Evolutionary conservation across 164 flowering plant genomes (phyloP).

Genomic region (Kalanchoe fedtschenkoi): DNA sequence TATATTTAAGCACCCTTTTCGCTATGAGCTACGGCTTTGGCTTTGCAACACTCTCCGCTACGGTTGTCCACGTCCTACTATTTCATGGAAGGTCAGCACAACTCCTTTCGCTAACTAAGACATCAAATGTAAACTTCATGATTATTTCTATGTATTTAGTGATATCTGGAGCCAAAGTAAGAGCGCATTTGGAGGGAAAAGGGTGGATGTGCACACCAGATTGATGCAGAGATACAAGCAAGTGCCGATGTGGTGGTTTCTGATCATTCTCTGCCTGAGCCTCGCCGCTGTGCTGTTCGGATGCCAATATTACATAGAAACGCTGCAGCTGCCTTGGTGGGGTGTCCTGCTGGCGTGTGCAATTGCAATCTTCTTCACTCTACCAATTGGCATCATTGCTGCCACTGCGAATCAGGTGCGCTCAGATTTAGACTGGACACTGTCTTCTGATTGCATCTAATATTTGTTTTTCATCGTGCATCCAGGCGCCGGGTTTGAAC

Average conservation of each 20-base stretch:
- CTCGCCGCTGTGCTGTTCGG: conserved; percentile 3
- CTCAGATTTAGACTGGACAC: neutral
- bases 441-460: neutral
- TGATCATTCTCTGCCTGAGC: neutral
- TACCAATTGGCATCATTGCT: conserved; percentile 5
- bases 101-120: too few species aligned
- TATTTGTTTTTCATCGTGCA: neutral
- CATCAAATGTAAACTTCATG: neutral
- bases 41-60: conserved; percentile 47
- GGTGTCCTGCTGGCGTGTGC: conserved; percentile 10
- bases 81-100: conserved; percentile 39
- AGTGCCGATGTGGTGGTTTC: conserved; percentile 11
- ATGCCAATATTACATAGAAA: conserved; percentile 6
- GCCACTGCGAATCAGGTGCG: conserved; percentile 9
- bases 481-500: conserved; percentile 8
- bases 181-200: neutral
- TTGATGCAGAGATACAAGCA: conserved; percentile 8
- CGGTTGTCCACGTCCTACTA: conserved; percentile 38
- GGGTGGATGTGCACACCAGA: conserved; percentile 4
- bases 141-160: neutral
- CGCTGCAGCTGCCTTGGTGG: conserved; percentile 13
- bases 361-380: conserved; percentile 6
- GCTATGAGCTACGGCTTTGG: conserved; percentile 49
- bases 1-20: conserved; percentile 41
- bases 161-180: conserved; percentile 5